Evolutionary conservation across 2,329 filamentous ascomycete genomes (phyloP).

Genomic region (Ophiostoma sp.): DNA sequence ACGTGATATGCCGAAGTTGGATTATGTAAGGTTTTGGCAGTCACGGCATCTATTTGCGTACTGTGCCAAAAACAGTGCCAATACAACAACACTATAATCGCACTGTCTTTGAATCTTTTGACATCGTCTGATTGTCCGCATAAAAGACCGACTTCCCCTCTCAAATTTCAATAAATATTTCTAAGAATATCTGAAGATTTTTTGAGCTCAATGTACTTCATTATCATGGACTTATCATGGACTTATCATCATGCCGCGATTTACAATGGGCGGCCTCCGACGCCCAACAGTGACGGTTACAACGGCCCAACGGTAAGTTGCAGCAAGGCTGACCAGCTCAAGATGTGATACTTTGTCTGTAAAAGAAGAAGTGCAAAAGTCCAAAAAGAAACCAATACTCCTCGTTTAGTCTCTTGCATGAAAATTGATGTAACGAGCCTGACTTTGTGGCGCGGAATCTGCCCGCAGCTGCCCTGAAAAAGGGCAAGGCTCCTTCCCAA

Average conservation of each 20-base stretch:
- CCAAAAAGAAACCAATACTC: not conserved
- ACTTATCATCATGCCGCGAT: not conserved
- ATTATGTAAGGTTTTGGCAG: not conserved
- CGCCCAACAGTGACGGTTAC: not conserved
- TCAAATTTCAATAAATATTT: not conserved
- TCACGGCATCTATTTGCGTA: not conserved
- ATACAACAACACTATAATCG: not conserved
- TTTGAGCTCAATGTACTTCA: not conserved
- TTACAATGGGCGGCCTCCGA: not conserved
- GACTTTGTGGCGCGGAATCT: not conserved
- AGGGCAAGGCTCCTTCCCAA: not conserved
- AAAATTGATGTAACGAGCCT: not conserved
- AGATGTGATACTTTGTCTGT: not conserved
- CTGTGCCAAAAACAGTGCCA: not conserved
- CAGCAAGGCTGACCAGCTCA: not conserved
- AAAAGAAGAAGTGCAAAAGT: not conserved
- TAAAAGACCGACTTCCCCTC: not conserved
- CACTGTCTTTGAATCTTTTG: not conserved
- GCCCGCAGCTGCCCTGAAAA: not conserved
- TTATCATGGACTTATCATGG: not conserved
- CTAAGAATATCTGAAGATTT: not conserved
- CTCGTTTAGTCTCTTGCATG: not conserved
- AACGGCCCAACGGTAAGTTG: not conserved
- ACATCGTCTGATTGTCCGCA: not conserved
- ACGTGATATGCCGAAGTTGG: slow-evolving; percentile 12